phyloP scores from a whole-genome alignment of 208 protist genomes.

The Acanthamoeba culbertsoni region DNA sequence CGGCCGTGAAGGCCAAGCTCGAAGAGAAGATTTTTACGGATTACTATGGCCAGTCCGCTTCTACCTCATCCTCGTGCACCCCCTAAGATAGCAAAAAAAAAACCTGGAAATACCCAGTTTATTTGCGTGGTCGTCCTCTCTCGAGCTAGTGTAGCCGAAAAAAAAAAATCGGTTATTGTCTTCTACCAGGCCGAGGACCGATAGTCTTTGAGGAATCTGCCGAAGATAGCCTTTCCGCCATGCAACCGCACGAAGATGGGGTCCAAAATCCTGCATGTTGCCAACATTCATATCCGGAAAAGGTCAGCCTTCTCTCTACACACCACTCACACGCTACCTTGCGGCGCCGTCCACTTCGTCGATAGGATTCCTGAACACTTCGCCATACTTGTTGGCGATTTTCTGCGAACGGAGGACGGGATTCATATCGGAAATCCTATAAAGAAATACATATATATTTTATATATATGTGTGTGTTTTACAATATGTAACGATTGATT shows the following conservation, averaged over 20 bases:
- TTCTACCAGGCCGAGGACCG: background rate
- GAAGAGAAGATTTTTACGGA: background rate
- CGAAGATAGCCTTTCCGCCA: background rate
- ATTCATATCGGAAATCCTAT: conserved; percentile 50
- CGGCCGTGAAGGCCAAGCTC: background rate
- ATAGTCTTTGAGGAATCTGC: conserved; percentile 38
- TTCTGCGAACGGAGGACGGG: background rate
- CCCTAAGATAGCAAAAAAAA: background rate
- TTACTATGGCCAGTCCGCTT: background rate
- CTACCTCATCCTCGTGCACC: background rate
- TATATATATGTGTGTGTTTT: background rate
- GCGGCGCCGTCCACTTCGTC: conserved; percentile 41
- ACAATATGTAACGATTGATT: background rate
- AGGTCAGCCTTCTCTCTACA: background rate
- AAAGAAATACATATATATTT: background rate
- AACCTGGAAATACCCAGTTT: no score
- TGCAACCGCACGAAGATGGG: background rate
- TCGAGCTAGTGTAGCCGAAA: background rate
- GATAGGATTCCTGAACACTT: conserved; percentile 26
- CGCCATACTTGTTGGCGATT: conserved; percentile 40
- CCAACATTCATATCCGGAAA: background rate
- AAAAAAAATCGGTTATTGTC: background rate
- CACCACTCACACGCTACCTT: background rate
- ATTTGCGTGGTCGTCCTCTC: no score
- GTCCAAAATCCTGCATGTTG: background rate